These are phyloP conservation scores for Coffea humblotiana DNA, from an alignment of 305 asterid species.

Conservation along the genomic window DNA sequence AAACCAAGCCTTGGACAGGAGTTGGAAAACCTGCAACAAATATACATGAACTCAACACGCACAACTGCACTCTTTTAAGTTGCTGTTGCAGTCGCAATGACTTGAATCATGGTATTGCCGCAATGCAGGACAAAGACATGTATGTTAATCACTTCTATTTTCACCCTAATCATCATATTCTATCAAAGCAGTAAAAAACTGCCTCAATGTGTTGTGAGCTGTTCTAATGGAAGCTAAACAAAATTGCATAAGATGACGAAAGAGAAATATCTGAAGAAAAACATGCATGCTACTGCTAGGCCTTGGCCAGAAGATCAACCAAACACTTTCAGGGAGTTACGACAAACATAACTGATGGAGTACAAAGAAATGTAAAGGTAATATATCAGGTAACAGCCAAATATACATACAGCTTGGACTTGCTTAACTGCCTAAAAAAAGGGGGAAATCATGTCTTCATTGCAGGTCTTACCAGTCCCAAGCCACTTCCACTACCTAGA, in stretches of 20 bases:
- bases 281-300: neutral
- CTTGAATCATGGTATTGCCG: neutral
- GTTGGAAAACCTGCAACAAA: neutral
- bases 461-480: slow-evolving; percentile 90
- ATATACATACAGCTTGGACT: neutral
- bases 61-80: neutral
- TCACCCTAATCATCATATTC: neutral
- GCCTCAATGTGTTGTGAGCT: neutral
- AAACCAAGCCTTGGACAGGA: neutral
- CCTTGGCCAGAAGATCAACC: neutral
- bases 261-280: neutral
- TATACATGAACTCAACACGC: neutral
- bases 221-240: neutral
- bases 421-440: neutral
- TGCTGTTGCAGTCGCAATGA: neutral
- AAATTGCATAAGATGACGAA: neutral
- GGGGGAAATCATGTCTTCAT: slow-evolving; percentile 53
- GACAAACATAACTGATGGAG: neutral
- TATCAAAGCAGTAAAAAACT: neutral
- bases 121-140: neutral
- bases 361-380: neutral
- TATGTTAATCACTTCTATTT: neutral
- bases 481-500: slow-evolving; percentile 92
- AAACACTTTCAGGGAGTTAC: neutral
- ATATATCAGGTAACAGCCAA: neutral